Base-by-base conservation (phyloP, 2,329 filamentous ascomycete genomes). In the Conoideocrella luteorostrata region DNA sequence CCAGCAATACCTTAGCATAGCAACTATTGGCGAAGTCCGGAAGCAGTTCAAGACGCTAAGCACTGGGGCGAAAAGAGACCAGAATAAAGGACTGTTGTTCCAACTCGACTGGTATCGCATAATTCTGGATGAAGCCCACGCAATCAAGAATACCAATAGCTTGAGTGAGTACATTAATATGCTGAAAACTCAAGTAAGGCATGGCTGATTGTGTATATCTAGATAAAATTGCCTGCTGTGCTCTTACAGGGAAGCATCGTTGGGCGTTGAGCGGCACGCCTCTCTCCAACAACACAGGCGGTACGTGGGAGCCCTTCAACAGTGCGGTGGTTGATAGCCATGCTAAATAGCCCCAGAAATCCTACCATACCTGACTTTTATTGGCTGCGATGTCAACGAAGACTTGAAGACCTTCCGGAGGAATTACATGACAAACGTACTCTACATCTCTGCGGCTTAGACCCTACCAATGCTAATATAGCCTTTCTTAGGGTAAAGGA, bases 41-140 rank as follows among this genome's bases (percentile, higher is more conserved):
- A 26, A 17, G 0, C 54, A 61, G 4, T 58, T 41, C 13, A 29
- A 20, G 11, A 34, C 13, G 12, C 17, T 18, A 36, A 40, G n/a
- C n/a, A n/a, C n/a, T n/a, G n/a, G n/a, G n/a, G n/a, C n/a, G n/a
- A n/a, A n/a, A n/a, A n/a, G n/a, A n/a, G n/a, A n/a, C 10, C 51
- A 50, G 0, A 44, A 15, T 7, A 29, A 38, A 26, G 34, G 21
- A 3, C 18, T 11, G 24, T 17, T 47, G 13, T 40, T 47, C 20
- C 21, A 34, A 2, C 1, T 52, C 0, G 56, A 62, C 0, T 78
- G 69, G 62, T 68, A 74, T 32, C 61, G 79, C 2, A 47, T 82
- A 4, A 66, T 81, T 2, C 59, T 81, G 0, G 78, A 82, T 36
- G 78, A 82, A 51, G 75, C 70, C 0, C 77, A 80, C 39, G 52